Base-by-base conservation (phyloP, 1,139 yeast species). In the Debaryomyces singareniensis region DNA sequence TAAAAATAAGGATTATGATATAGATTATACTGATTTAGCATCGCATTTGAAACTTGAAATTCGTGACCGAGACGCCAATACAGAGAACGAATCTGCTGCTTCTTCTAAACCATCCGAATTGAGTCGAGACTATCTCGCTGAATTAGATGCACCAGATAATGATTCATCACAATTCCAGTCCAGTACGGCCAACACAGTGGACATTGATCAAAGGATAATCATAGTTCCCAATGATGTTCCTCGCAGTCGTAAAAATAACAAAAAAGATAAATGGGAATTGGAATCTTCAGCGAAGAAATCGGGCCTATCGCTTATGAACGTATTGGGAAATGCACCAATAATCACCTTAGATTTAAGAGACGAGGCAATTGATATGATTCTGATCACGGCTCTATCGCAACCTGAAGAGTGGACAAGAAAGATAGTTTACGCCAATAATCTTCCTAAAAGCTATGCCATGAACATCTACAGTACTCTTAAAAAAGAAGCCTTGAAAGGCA, bases 361-460 rank as follows among this genome's bases (percentile, higher is more conserved):
- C 43, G 96, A 86, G 40, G 83, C 84, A 1, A 49, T 89, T 35
- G 93, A 85, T 27, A 84, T 86, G 68, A 84, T 89, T 26, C 66
- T 80, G 20, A 71, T 80, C 1, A 80, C 94, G 0, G 79, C 95
- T 0, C 67, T 89, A 13, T 68, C 69, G 25, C 86, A 78, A 39
- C 79, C 77, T 24, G 96, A 89, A 37, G 95, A 87, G 66, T 89
- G 96, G 96, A 61, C 78, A 27, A 65, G 94, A 42, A 81, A 84
- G 43, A 87, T 87, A 2, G 83, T 87, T 7, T 86, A 87, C 24
- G 71, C 79, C 2, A 57, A 57, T 30, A 64, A 64, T 35, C 55
- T 62, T 16, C 93, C 95, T 13, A 70, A 85, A 50, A 83, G 87
- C 35, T 87, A 82, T 57, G 79, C 89, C 2, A 57, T 72, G 20